Percentiles rank a stretch among this genome's conserved stretches.
Conservation (phyloP, 2,329 filamentous ascomycete genomes). For the Fusarium napiforme region DNA sequence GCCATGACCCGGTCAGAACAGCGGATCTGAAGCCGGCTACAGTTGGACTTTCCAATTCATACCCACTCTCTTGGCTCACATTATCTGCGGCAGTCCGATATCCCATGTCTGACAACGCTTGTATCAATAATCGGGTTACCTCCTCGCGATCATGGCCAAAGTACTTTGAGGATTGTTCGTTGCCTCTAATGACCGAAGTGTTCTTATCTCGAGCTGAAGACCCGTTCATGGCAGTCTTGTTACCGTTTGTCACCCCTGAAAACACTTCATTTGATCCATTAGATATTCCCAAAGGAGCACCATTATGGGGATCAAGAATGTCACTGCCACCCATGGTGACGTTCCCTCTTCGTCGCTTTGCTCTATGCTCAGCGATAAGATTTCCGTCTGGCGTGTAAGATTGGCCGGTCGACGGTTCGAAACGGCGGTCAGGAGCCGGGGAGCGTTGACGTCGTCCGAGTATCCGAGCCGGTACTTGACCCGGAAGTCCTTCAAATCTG, state of each 20-base stretch:
- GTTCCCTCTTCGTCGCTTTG: slow-evolving; percentile 67
- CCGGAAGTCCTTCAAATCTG: slow-evolving; percentile 39
- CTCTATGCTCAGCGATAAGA: slow-evolving; percentile 36
- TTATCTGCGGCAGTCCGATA: slow-evolving; percentile 81
- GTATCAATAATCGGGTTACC: slow-evolving; percentile 90
- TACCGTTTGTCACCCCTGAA: slow-evolving; percentile 57
- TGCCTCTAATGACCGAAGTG: slow-evolving; percentile 11
- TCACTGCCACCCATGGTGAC: slow-evolving; percentile 72
- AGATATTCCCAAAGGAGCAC: slow-evolving; percentile 55
- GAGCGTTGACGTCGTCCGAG: slow-evolving; percentile 68
- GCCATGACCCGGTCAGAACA: slow-evolving; percentile 84
- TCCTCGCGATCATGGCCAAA: slow-evolving; percentile 92
- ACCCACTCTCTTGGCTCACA: slow-evolving; percentile 85
- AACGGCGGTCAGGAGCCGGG: slow-evolving; percentile 48
- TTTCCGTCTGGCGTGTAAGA: slow-evolving; percentile 33
- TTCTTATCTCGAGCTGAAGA: slow-evolving; percentile 53
- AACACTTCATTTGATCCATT: slow-evolving; percentile 55
- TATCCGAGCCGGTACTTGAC: slow-evolving; percentile 51
- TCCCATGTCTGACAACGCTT: slow-evolving; percentile 88
- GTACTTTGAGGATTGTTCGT: slow-evolving; percentile 60
- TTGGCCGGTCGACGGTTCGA: slow-evolving; percentile 48
- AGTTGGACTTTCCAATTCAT: slow-evolving; percentile 83
- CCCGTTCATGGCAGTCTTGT: slow-evolving; percentile 66
- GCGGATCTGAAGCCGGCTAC: slow-evolving; percentile 88
- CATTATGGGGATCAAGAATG: slow-evolving; percentile 63